phyloP scores from a whole-genome alignment of 1,284 basidiomycete genomes.

The Peniophora sp. region DNA sequence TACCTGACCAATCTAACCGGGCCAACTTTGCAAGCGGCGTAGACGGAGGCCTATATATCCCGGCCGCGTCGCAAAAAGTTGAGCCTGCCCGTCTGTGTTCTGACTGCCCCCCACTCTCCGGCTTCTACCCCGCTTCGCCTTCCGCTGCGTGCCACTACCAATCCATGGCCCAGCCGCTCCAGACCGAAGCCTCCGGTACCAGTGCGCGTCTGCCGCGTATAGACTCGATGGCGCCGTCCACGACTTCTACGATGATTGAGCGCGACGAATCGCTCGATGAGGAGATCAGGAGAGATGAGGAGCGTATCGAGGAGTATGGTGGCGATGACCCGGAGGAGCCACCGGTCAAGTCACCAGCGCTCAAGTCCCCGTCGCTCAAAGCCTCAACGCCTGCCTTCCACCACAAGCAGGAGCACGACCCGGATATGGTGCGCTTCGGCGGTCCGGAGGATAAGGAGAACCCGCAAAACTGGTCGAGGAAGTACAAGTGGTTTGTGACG shows the following conservation, averaged over 20 bases:
- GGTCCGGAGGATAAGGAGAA: constrained; percentile 53
- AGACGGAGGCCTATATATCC: no score
- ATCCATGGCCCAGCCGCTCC: no score
- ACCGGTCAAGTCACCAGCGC: not conserved
- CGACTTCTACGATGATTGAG: not conserved
- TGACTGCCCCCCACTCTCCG: no score
- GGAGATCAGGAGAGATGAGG: constrained; percentile 25
- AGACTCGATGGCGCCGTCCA: not conserved
- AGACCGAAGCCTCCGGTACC: no score
- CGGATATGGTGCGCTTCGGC: constrained; percentile 46
- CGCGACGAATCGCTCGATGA: constrained; percentile 7
- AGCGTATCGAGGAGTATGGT: constrained; percentile 30
- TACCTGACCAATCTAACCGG: no score
- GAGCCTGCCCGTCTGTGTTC: no score
- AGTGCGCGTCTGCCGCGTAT: not conserved
- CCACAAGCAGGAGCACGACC: constrained; percentile 19
- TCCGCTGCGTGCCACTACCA: no score
- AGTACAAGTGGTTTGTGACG: constrained; percentile 42
- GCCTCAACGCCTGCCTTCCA: not conserved
- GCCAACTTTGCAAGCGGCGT: no score
- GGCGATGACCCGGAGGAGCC: constrained; percentile 34
- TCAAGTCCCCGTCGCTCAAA: constrained; percentile 7
- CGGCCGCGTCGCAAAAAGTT: no score
- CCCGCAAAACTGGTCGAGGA: constrained; percentile 49
- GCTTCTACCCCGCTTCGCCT: no score